Evolutionary conservation across 148 eudicot genomes (phyloP).

Genomic region (Diospyros kaki): DNA sequence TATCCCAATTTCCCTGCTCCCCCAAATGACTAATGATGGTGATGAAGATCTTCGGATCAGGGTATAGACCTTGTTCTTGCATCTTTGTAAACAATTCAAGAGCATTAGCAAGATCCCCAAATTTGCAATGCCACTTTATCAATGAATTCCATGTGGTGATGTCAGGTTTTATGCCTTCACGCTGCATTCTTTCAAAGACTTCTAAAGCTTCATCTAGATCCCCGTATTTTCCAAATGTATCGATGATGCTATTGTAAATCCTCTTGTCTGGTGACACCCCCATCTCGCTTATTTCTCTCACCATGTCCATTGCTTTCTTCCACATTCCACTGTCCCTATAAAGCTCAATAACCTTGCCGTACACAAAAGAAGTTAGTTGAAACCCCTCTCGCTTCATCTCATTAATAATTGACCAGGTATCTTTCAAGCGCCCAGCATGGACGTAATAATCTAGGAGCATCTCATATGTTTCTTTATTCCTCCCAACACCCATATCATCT

Average conservation of each 20-base stretch:
- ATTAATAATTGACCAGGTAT: conserved; percentile 59
- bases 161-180: conserved; percentile 56
- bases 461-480: conserved; percentile 65
- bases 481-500: conserved; percentile 41
- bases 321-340: conserved; percentile 96
- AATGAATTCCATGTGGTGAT: conserved; percentile 72
- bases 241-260: conserved; percentile 70
- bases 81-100: conserved; percentile 57
- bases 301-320: conserved; percentile 75
- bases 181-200: conserved; percentile 60
- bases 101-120: conserved; percentile 51
- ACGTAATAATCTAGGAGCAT: conserved; percentile 70
- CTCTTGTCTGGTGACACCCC: conserved; percentile 61
- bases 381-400: conserved; percentile 56
- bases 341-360: conserved; percentile 60
- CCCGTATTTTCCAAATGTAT: conserved; percentile 69
- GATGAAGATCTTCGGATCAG: conserved; percentile 79
- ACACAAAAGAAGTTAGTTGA: conserved; percentile 24
- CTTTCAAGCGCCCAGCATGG: conserved; percentile 60
- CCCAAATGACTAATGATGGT: conserved; percentile 59
- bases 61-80: conserved; percentile 88
- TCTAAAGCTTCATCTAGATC: conserved; percentile 61
- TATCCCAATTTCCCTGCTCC: conserved; percentile 78
- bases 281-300: conserved; percentile 56
- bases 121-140: conserved; percentile 71